Evolutionary conservation across 176 grass and related monocot genomes (phyloP), one percentile per base, ranked within the genome.

Genomic region (Hordeum vulgare): DNA sequence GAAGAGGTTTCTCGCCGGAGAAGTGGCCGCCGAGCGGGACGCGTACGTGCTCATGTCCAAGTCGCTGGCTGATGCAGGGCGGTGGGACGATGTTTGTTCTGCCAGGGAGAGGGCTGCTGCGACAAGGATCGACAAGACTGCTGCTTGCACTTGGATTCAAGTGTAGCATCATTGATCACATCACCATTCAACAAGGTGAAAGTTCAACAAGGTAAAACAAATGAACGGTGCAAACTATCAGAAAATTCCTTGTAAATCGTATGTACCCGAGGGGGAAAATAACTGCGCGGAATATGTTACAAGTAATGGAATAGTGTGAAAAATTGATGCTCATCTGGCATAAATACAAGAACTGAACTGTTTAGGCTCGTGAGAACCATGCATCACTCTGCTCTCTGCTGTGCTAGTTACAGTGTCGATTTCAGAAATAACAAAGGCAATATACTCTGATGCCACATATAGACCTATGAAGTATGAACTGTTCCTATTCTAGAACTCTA

Each of bases 61-160:
- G 77, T 82, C 80, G 51, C 27, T 93, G 57, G 87, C 87, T 75
- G 78, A 28, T 59, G 91, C 77, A 45, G 87, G 87, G 2, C 80
- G 88, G 64, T 93, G 84, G 75, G 85, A 90, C 21, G 85, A 76
- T 9, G 85, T 82, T 6, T 60, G 37, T 61, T 24, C 78, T 85
- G 78, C 90, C 34, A 87, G 85, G 61, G 77, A 90, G 61, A 58
- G 27, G 75, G 85, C 82, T 88, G 11, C 64, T 44, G 39, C 61
- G 47, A 79, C 74, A 69, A 71, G 27, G 70, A 78, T 93, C 20
- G 7, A 57, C 3, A 87, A 90, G 66, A 21, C 20, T 63, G 39
- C 25, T 34, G 91, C 65, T 20, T 79, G 73, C 59, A 72, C 60
- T 21, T 93, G 74, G 86, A 89, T 77, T 68, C 62, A 66, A 76